Evolutionary conservation across 768 basidiomycete genomes (phyloP).

Genomic region (Pseudohyphozyma bogoriensis): DNA sequence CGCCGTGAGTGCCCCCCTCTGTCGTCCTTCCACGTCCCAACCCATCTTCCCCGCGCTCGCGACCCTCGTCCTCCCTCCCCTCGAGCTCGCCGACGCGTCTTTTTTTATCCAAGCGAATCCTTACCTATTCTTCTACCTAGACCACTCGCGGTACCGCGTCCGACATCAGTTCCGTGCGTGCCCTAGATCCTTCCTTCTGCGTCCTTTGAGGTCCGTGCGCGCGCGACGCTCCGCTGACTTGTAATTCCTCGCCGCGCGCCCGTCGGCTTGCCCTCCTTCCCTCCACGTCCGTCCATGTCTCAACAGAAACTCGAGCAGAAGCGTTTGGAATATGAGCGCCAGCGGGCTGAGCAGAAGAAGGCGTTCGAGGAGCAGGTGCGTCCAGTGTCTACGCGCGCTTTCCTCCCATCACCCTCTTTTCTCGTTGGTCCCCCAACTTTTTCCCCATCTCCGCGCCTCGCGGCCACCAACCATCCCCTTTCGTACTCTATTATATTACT

Average conservation of each 20-base stretch:
- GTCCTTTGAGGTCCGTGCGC: background rate
- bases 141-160: background rate
- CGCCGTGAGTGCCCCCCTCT: constrained; percentile 11
- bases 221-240: background rate
- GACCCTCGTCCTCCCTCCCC: no score
- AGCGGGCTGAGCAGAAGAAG: constrained; percentile 73
- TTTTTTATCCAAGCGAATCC: no score
- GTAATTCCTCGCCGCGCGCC: no score
- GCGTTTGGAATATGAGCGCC: constrained; percentile 78
- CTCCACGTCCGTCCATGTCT: no score
- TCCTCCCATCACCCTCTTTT: no score
- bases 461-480: no score
- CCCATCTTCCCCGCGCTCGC: no score
- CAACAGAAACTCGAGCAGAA: constrained; percentile 76
- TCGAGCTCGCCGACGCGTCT: no score
- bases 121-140: background rate
- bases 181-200: no score
- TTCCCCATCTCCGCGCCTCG: no score
- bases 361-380: constrained; percentile 69
- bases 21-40: background rate
- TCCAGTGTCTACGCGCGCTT: no score
- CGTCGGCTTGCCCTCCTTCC: background rate
- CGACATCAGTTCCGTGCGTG: constrained; percentile 3
- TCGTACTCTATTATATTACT: no score
- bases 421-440: background rate